Evolutionary conservation across 2,329 filamentous ascomycete species (phyloP).

Genomic region (Aureobasidium sp.): DNA sequence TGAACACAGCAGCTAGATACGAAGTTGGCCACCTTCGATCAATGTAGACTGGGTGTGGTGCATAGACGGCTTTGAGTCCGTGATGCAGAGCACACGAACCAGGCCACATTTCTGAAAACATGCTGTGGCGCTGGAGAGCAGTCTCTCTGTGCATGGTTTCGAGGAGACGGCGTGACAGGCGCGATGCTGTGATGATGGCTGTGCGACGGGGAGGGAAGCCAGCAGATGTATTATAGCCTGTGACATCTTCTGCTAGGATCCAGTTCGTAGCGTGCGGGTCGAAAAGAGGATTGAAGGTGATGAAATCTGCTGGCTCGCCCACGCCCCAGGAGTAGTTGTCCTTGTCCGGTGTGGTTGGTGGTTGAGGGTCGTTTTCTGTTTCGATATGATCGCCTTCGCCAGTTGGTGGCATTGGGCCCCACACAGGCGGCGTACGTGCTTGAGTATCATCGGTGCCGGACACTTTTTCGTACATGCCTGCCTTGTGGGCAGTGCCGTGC

Average conservation of each 20-base stretch:
- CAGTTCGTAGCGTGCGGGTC: constrained; percentile 64
- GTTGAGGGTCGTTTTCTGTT: constrained; percentile 43
- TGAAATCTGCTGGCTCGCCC: constrained; percentile 65
- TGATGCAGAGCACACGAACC: constrained; percentile 64
- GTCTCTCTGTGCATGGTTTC: constrained; percentile 70
- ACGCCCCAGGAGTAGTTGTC: constrained; percentile 58
- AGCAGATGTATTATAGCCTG: constrained; percentile 54
- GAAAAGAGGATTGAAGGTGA: constrained; percentile 71
- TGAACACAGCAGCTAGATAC: constrained; percentile 50
- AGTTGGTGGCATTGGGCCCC: constrained; percentile 39
- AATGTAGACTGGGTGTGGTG: constrained; percentile 50
- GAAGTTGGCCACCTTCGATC: constrained; percentile 49
- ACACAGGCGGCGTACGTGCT: constrained; percentile 37
- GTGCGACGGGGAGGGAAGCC: constrained; percentile 59
- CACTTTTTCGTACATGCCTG: constrained; percentile 36
- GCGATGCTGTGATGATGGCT: constrained; percentile 64
- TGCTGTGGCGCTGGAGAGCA: constrained; percentile 59
- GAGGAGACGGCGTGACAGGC: constrained; percentile 59
- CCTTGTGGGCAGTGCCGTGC: constrained; percentile 41
- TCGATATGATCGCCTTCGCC: constrained; percentile 42
- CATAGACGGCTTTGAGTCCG: constrained; percentile 68
- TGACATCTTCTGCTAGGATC: constrained; percentile 64
- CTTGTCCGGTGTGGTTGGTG: constrained; percentile 49
- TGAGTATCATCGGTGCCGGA: constrained; percentile 31
- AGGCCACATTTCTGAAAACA: constrained; percentile 77